Conservation (phyloP, 495 filamentous ascomycete species). For the Penicillium longicatenatum region DNA sequence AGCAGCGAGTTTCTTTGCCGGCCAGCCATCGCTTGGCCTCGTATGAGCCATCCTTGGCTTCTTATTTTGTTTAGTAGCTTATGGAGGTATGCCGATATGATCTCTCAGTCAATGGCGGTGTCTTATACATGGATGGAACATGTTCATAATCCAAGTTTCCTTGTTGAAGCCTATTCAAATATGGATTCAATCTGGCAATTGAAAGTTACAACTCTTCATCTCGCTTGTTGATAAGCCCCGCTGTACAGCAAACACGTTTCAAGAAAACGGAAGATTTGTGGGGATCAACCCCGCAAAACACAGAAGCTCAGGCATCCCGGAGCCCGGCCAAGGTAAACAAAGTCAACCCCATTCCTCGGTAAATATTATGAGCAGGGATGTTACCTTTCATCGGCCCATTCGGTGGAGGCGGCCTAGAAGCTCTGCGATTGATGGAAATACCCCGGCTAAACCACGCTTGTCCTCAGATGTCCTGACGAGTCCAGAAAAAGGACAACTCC, state of each 20-base stretch:
- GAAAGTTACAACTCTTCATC: too few relatives aligned
- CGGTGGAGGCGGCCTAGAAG: not conserved
- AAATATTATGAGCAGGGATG: not conserved
- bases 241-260: not conserved
- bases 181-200: not conserved
- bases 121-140: too few relatives aligned
- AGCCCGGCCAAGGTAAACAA: not conserved
- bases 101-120: too few relatives aligned
- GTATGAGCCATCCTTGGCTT: too few relatives aligned
- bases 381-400: not conserved
- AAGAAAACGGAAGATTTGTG: not conserved
- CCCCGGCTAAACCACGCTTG: not conserved
- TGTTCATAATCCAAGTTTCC: too few relatives aligned
- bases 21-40: too few relatives aligned
- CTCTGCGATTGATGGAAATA: slow-evolving; percentile 14
- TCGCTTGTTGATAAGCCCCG: not conserved
- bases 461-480: slow-evolving; percentile 1
- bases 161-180: not conserved
- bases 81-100: too few relatives aligned
- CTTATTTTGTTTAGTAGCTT: too few relatives aligned
- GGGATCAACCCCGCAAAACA: not conserved
- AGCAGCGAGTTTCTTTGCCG: too few relatives aligned
- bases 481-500: slow-evolving; percentile 30
- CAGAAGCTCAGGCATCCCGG: not conserved
- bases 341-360: not conserved